phyloP scores from a whole-genome alignment of 345 rosid genomes.

The Lumnitzera racemosa region DNA sequence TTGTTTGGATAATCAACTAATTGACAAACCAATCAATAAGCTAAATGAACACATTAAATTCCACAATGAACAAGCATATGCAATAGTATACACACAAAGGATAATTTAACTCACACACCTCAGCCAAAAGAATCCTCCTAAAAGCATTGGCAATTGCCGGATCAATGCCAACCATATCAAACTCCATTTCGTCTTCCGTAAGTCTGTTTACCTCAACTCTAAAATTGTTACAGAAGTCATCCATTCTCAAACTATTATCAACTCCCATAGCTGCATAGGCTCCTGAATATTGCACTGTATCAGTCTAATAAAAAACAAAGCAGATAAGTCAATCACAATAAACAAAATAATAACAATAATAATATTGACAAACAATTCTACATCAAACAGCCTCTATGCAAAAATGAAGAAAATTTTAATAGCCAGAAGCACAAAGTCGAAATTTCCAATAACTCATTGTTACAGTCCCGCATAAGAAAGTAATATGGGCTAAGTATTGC shows the following conservation, averaged over 20 bases:
- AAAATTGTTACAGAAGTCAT: conserved; percentile 45
- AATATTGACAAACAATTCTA: background rate
- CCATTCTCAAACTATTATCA: conserved; percentile 54
- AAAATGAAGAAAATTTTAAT: too few relatives aligned
- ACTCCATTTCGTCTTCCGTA: conserved; percentile 55
- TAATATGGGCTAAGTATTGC: too few relatives aligned
- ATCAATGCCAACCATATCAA: conserved; percentile 83
- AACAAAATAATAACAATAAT: background rate
- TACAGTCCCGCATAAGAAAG: too few relatives aligned
- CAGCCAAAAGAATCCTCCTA: conserved; percentile 84
- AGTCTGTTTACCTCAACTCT: conserved; percentile 45
- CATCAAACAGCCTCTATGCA: too few relatives aligned
- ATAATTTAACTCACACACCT: conserved; percentile 33
- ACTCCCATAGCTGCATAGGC: conserved; percentile 72
- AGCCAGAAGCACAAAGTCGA: too few relatives aligned
- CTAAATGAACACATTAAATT: background rate
- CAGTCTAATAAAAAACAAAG: conserved; percentile 45
- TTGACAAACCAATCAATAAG: too few relatives aligned
- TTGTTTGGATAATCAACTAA: too few relatives aligned
- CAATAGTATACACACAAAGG: background rate
- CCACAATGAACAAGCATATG: background rate
- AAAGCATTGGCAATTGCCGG: conserved; percentile 84
- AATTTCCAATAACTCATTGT: too few relatives aligned
- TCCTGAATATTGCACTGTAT: conserved; percentile 54
- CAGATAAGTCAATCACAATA: background rate